These are phyloP conservation scores for Sphaerostilbella broomeana DNA, from an alignment of 2,329 filamentous ascomycete genomes.

Conservation along the genomic window DNA sequence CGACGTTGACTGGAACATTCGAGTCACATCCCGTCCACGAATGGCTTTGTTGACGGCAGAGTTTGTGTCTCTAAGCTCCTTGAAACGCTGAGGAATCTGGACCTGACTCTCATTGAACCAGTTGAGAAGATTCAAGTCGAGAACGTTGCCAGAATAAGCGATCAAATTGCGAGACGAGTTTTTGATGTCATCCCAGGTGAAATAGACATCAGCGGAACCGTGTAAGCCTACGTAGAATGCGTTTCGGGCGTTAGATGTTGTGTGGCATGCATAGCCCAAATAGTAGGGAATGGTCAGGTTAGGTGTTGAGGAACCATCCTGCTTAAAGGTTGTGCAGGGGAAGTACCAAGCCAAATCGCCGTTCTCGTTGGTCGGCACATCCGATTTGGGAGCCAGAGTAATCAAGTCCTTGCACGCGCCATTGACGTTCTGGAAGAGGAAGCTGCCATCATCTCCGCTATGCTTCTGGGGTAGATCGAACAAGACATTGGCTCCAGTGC, in stretches of 20 bases:
- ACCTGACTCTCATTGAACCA: constrained; percentile 89
- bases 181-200: constrained; percentile 88
- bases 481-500: constrained; percentile 65
- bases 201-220: constrained; percentile 82
- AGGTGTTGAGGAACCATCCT: constrained; percentile 76
- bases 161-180: constrained; percentile 85
- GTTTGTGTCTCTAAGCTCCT: constrained; percentile 65
- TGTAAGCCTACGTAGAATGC: constrained; percentile 66
- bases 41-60: constrained; percentile 55
- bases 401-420: constrained; percentile 92
- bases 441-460: constrained; percentile 88
- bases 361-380: constrained; percentile 68
- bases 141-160: constrained; percentile 88
- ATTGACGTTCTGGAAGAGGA: constrained; percentile 97
- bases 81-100: constrained; percentile 66
- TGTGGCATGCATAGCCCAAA: constrained; percentile 84
- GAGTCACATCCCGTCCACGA: constrained; percentile 81
- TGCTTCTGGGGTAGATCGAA: constrained; percentile 79
- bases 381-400: constrained; percentile 60
- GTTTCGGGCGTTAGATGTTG: constrained; percentile 58
- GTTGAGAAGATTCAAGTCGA: constrained; percentile 79
- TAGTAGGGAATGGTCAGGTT: constrained; percentile 73
- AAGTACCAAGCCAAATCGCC: constrained; percentile 92
- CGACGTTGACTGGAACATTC: constrained; percentile 68
- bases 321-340: constrained; percentile 83